Percentiles rank a stretch among this genome's conserved stretches.
phyloP scores from a whole-genome alignment of 2,329 filamentous ascomycete genomes.

The Juglanconis sp. region DNA sequence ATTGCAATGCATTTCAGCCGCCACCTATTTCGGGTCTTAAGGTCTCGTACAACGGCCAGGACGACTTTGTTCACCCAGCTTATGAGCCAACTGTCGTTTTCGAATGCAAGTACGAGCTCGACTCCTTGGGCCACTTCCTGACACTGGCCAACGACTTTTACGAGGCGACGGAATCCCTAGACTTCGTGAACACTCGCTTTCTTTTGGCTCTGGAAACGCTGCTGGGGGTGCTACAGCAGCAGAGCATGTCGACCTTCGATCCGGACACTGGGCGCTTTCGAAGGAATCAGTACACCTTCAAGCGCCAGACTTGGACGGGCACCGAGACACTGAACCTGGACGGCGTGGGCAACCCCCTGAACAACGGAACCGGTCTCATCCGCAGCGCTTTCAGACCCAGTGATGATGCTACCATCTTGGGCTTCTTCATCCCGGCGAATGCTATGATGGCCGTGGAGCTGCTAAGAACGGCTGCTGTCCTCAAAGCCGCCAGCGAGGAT shows the following conservation, averaged over 20 bases:
- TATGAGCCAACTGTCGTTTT: conserved; percentile 87
- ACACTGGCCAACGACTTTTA: conserved; percentile 83
- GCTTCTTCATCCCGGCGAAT: conserved; percentile 93
- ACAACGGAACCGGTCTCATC: conserved; percentile 77
- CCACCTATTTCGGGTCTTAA: conserved; percentile 76
- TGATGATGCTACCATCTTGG: conserved; percentile 90
- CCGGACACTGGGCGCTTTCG: conserved; percentile 59
- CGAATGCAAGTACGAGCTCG: conserved; percentile 98
- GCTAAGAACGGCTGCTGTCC: conserved; percentile 66
- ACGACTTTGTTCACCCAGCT: conserved; percentile 77
- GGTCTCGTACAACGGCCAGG: conserved; percentile 73
- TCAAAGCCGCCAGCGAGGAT: conserved; percentile 58
- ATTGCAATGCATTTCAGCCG: conserved; percentile 98
- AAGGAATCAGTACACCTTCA: conserved; percentile 83
- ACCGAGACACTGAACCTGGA: conserved; percentile 85
- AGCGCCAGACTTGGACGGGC: conserved; percentile 72
- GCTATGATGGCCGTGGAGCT: conserved; percentile 95
- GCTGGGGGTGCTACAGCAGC: conserved; percentile 70
- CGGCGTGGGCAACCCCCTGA: conserved; percentile 89
- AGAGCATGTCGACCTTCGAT: conserved; percentile 80
- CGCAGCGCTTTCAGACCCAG: conserved; percentile 91
- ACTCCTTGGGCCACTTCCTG: conserved; percentile 90
- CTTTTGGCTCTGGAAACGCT: conserved; percentile 72
- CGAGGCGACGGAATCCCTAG: conserved; percentile 70
- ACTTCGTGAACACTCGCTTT: conserved; percentile 79